A percentile compares a stretch with the other conserved stretches of the same genome.
These are phyloP conservation scores for Sporothrix globosa DNA, from an alignment of 2,329 filamentous ascomycete species.

Conservation along the genomic window DNA sequence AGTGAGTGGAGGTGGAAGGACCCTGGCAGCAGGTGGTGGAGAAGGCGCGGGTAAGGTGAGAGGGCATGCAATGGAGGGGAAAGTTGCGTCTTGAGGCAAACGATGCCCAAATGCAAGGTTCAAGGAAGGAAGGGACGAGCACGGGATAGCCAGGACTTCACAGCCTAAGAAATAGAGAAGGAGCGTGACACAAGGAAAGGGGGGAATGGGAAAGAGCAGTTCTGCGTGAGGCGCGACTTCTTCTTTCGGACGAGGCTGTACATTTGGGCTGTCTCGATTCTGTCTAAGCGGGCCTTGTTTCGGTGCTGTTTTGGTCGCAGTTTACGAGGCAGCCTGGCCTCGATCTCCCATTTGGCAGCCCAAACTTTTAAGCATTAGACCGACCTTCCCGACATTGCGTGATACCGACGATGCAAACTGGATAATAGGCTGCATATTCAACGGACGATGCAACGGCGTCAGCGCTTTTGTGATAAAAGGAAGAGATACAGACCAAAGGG, in stretches of 20 bases:
- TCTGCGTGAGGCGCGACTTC: not conserved
- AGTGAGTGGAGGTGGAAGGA: constrained; percentile 21
- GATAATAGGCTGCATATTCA: not conserved
- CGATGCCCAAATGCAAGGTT: not conserved
- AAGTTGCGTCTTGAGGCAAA: not conserved
- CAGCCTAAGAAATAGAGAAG: constrained; percentile 1
- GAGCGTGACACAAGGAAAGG: not conserved
- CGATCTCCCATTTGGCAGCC: constrained; percentile 1
- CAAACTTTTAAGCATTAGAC: not conserved
- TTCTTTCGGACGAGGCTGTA: constrained; percentile 22
- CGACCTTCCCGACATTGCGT: constrained; percentile 14
- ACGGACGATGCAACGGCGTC: not conserved
- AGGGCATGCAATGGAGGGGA: constrained; percentile 18
- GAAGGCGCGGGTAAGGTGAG: constrained; percentile 22
- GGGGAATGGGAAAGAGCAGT: not conserved
- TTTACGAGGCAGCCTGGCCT: not conserved
- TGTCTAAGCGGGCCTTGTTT: constrained; percentile 17
- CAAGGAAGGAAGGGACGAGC: constrained; percentile 2
- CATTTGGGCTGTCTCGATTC: constrained; percentile 12
- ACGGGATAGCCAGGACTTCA: constrained; percentile 1
- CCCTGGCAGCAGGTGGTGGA: constrained; percentile 20
- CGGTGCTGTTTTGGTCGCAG: not conserved
- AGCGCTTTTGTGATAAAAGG: not conserved
- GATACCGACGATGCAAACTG: constrained; percentile 3
- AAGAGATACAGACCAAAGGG: constrained; percentile 14